phyloP scores from a whole-genome alignment of 805 yeast species.

The Pichia membranifaciens region DNA sequence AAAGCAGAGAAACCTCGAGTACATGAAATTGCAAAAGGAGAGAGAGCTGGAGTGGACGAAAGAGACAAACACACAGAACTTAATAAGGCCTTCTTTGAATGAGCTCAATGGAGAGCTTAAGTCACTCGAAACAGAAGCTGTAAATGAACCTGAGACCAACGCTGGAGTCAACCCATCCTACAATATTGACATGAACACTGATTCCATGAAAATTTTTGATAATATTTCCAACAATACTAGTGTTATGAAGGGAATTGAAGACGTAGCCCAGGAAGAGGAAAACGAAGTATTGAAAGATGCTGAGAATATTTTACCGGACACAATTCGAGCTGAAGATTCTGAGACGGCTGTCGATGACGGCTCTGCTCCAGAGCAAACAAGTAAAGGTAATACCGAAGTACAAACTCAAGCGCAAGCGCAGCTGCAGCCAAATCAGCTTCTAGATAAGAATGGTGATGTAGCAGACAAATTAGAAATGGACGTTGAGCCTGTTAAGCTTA shows the following conservation, averaged over 20 bases:
- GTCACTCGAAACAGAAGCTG: neutral
- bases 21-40: conserved; percentile 15
- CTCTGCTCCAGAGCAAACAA: neutral
- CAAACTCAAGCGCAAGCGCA: conserved; percentile 20
- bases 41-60: conserved; percentile 4
- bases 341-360: neutral
- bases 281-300: conserved; percentile 5
- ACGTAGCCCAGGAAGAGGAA: conserved; percentile 1
- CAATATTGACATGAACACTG: too few species aligned
- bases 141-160: neutral
- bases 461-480: conserved; percentile 4
- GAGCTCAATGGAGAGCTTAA: too few species aligned
- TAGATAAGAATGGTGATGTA: conserved; percentile 4
- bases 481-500: conserved; percentile 17
- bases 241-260: neutral
- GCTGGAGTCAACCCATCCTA: too few species aligned
- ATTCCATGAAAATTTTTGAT: too few species aligned
- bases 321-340: too few species aligned
- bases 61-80: neutral
- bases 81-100: too few species aligned
- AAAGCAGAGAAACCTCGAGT: conserved; percentile 42
- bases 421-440: conserved; percentile 15
- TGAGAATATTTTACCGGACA: neutral
- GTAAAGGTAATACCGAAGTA: neutral
- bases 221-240: neutral